Evolutionary conservation across 805 yeast genomes (phyloP).

Genomic region (Sugiyamaella smithiae): DNA sequence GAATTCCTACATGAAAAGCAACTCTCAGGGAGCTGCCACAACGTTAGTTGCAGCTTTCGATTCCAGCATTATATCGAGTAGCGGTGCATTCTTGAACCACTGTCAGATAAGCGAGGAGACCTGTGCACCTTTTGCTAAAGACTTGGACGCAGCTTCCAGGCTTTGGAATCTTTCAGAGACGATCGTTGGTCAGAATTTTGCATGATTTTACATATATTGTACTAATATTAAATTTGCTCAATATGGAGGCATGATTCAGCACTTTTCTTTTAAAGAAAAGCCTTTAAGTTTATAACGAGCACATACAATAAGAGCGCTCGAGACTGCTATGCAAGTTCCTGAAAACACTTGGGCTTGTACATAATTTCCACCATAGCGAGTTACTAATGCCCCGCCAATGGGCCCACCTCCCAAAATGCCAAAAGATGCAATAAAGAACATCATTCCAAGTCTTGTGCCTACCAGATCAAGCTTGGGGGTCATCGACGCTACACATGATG

Average conservation of each 20-base stretch:
- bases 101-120: slow-evolving; percentile 3
- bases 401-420: slow-evolving; percentile 37
- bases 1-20: neutral
- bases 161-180: slow-evolving; percentile 11
- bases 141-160: slow-evolving; percentile 6
- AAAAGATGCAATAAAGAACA: slow-evolving; percentile 55
- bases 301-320: slow-evolving; percentile 6
- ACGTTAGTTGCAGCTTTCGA: slow-evolving; percentile 8
- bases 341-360: slow-evolving; percentile 25
- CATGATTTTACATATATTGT: neutral
- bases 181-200: slow-evolving; percentile 5
- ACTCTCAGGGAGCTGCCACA: slow-evolving; percentile 8
- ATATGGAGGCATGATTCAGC: neutral
- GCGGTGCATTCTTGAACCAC: slow-evolving; percentile 8
- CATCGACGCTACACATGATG: slow-evolving; percentile 32
- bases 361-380: slow-evolving; percentile 18
- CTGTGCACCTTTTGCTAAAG: slow-evolving; percentile 6
- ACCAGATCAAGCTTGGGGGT: slow-evolving; percentile 28
- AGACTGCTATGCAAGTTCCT: slow-evolving; percentile 16
- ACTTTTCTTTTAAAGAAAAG: neutral
- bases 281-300: neutral
- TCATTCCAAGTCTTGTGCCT: slow-evolving; percentile 54
- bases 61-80: neutral
- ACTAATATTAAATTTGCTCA: too few species aligned
- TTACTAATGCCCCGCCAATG: slow-evolving; percentile 30